These are phyloP conservation scores for Schrenkiella parvula DNA, from an alignment of 345 rosid species.

Conservation along the genomic window DNA sequence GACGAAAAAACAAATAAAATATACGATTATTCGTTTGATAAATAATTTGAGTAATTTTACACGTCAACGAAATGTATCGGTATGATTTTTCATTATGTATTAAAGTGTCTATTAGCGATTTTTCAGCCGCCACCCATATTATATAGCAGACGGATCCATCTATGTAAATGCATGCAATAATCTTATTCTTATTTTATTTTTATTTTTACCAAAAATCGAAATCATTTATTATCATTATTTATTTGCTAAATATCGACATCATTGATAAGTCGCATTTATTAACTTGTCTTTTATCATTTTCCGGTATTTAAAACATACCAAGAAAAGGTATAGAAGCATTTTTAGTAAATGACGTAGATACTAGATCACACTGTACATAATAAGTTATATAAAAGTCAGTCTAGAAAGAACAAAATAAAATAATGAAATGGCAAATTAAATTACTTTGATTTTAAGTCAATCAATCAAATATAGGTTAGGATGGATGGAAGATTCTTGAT, in stretches of 20 bases:
- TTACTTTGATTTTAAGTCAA: conserved; percentile 28
- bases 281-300: not conserved
- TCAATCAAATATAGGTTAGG: conserved; percentile 25
- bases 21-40: not conserved
- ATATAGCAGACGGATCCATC: conserved; percentile 12
- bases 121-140: conserved; percentile 4
- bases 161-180: conserved; percentile 12
- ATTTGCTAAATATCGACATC: no score
- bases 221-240: no score
- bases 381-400: not conserved
- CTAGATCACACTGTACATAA: not conserved
- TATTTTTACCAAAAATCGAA: no score
- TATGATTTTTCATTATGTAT: not conserved
- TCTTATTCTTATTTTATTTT: no score
- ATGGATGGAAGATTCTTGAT: conserved; percentile 13
- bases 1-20: no score
- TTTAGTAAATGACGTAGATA: not conserved
- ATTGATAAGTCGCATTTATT: not conserved
- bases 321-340: not conserved
- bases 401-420: not conserved
- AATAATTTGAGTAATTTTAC: not conserved
- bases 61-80: not conserved
- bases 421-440: not conserved
- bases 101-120: not conserved
- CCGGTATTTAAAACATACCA: not conserved